Evolutionary conservation across 2,329 filamentous ascomycete genomes (phyloP).

Genomic region (Aspergillus oerlinghausenensis): DNA sequence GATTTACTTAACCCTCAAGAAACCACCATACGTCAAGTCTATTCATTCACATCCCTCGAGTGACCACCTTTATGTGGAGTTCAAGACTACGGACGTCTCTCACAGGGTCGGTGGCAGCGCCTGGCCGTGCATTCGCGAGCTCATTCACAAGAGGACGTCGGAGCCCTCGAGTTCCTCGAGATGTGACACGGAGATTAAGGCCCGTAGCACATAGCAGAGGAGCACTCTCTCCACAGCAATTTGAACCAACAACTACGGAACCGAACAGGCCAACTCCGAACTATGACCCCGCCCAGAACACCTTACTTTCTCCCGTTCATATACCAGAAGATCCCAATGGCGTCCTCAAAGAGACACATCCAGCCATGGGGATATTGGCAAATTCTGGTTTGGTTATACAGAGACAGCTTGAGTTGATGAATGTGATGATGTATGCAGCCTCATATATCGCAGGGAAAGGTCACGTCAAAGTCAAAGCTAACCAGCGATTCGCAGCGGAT

Average conservation of each 20-base stretch:
- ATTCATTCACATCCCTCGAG: neutral
- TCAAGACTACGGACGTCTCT: constrained; percentile 19
- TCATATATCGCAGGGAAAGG: neutral
- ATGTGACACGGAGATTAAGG: constrained; percentile 24
- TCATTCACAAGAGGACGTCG: constrained; percentile 22
- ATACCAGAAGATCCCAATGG: constrained; percentile 58
- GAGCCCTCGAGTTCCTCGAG: constrained; percentile 27
- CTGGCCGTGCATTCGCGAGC: constrained; percentile 23
- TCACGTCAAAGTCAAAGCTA: constrained; percentile 4
- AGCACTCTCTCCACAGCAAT: constrained; percentile 2
- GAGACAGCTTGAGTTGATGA: constrained; percentile 62
- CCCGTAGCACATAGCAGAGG: constrained; percentile 12
- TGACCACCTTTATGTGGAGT: constrained; percentile 25
- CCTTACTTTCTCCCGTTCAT: constrained; percentile 56
- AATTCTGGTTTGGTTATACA: constrained; percentile 61
- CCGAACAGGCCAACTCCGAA: constrained; percentile 40
- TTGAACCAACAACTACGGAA: constrained; percentile 9
- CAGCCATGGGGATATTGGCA: constrained; percentile 53
- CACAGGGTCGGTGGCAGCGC: constrained; percentile 16
- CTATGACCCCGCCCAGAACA: constrained; percentile 39
- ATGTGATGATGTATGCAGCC: constrained; percentile 50
- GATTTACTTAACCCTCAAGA: neutral
- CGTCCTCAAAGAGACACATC: constrained; percentile 55
- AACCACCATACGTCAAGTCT: neutral
- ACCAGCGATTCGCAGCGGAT: constrained; percentile 40